Evolutionary conservation across 352 stramenopile species (phyloP).

Genomic region (Hyaloperonospora arabidopsidis): DNA sequence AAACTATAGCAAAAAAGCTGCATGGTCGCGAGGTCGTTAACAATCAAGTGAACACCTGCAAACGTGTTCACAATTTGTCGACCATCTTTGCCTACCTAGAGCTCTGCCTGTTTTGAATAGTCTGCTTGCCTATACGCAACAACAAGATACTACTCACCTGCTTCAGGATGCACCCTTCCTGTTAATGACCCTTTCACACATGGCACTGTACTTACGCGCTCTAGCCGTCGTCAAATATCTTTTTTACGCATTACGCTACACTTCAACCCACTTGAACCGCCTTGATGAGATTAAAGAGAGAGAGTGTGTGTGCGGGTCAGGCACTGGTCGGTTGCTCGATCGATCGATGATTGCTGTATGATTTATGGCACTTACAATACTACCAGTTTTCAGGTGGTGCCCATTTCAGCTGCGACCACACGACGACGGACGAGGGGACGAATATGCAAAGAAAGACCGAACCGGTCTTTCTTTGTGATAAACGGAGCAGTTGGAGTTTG

Average conservation of each 20-base stretch:
- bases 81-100: neutral
- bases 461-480: conserved; percentile 9
- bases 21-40: conserved; percentile 13
- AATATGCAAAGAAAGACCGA: conserved; percentile 13
- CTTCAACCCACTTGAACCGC: too few relatives aligned
- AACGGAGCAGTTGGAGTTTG: conserved; percentile 17
- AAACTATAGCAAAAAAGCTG: neutral
- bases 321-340: neutral
- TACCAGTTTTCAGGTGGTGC: conserved; percentile 10
- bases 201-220: too few relatives aligned
- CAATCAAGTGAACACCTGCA: conserved; percentile 4
- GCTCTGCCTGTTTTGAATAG: neutral
- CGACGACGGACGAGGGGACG: conserved; percentile 23
- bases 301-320: too few relatives aligned
- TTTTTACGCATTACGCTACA: too few relatives aligned
- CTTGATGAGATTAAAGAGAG: too few relatives aligned
- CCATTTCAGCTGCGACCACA: conserved; percentile 18
- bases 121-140: neutral
- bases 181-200: too few relatives aligned
- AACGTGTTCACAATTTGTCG: conserved; percentile 1
- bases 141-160: neutral
- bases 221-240: too few relatives aligned
- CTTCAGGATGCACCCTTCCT: neutral
- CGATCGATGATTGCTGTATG: neutral
- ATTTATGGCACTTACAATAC: neutral